phyloP scores from a whole-genome alignment of 1,139 yeast species.

The Scheffersomyces titani region DNA sequence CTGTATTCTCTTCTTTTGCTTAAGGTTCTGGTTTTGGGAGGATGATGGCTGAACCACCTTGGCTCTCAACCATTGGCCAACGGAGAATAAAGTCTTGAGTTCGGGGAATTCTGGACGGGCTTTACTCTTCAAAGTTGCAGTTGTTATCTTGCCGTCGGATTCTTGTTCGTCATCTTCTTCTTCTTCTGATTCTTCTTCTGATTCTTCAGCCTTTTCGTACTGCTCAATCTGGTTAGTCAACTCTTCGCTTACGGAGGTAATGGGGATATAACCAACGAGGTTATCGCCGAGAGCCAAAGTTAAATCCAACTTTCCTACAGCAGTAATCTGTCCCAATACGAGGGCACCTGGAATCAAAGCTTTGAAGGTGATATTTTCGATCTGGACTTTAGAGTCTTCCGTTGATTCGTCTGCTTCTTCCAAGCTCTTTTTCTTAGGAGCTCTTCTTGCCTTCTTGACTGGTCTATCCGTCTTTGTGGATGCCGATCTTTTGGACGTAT shows the following conservation, averaged over 20 bases:
- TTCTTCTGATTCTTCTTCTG: conserved; percentile 45
- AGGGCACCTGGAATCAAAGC: conserved; percentile 68
- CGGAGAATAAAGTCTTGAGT: conserved; percentile 52
- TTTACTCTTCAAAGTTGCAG: conserved; percentile 27
- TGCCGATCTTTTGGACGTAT: conserved; percentile 31
- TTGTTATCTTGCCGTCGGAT: conserved; percentile 27
- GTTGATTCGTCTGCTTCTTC: conserved; percentile 18
- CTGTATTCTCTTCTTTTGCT: conserved; percentile 58
- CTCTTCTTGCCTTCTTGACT: conserved; percentile 26
- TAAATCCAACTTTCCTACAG: conserved; percentile 63
- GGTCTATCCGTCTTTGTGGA: conserved; percentile 25
- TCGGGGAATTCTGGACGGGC: conserved; percentile 51
- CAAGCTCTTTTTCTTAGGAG: conserved; percentile 34
- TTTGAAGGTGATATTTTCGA: conserved; percentile 65
- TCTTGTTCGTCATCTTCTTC: conserved; percentile 37
- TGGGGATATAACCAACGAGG: conserved; percentile 76
- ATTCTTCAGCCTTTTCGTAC: conserved; percentile 43
- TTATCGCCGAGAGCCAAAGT: conserved; percentile 80
- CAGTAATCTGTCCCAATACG: conserved; percentile 73
- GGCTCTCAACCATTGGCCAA: conserved; percentile 90
- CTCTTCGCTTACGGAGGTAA: conserved; percentile 71
- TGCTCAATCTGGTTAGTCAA: conserved; percentile 59
- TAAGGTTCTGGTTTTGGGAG: conserved; percentile 6
- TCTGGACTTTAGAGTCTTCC: conserved; percentile 33
- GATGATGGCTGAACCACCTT: conserved; percentile 51